Evolutionary conservation across 768 basidiomycete genomes (phyloP).

Genomic region (Multifurca ochricompacta): DNA sequence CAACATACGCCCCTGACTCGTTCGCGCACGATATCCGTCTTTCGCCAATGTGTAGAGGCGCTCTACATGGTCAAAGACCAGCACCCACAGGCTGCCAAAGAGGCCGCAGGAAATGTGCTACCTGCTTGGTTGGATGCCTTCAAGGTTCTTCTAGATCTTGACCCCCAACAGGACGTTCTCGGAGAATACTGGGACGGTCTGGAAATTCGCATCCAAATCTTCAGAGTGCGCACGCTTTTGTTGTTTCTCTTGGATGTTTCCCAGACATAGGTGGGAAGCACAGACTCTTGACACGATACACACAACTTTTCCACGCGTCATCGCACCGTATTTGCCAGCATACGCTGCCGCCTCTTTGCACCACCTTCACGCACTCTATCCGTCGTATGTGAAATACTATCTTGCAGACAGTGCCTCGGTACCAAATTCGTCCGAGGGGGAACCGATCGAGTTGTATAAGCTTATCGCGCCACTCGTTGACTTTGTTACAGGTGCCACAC

Average conservation of each 20-base stretch:
- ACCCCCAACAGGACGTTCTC: constrained; percentile 56
- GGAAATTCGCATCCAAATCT: constrained; percentile 72
- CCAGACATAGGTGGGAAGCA: not conserved
- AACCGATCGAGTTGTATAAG: constrained; percentile 64
- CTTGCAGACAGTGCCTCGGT: constrained; percentile 45
- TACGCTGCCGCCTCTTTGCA: constrained; percentile 50
- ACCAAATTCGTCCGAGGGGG: constrained; percentile 68
- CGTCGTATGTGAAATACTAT: constrained; percentile 56
- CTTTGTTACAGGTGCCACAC: constrained; percentile 58
- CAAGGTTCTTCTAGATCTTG: constrained; percentile 59
- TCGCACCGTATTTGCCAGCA: constrained; percentile 54
- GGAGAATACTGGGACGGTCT: constrained; percentile 73
- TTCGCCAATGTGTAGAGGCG: constrained; percentile 81
- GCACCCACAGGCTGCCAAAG: constrained; percentile 78
- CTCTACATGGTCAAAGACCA: constrained; percentile 95
- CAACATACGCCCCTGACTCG: constrained; percentile 75
- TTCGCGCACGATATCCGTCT: constrained; percentile 78
- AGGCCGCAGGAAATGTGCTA: constrained; percentile 71
- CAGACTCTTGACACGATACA: constrained; percentile 77
- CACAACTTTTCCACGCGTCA: constrained; percentile 70
- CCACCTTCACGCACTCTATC: constrained; percentile 52
- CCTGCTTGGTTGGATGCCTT: constrained; percentile 93
- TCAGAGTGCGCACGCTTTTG: constrained; percentile 47
- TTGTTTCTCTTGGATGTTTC: not conserved
- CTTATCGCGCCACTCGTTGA: constrained; percentile 76